These are phyloP conservation scores for Aegilops longissima DNA, from an alignment of 176 grass and related monocot genomes.

Conservation along the genomic window DNA sequence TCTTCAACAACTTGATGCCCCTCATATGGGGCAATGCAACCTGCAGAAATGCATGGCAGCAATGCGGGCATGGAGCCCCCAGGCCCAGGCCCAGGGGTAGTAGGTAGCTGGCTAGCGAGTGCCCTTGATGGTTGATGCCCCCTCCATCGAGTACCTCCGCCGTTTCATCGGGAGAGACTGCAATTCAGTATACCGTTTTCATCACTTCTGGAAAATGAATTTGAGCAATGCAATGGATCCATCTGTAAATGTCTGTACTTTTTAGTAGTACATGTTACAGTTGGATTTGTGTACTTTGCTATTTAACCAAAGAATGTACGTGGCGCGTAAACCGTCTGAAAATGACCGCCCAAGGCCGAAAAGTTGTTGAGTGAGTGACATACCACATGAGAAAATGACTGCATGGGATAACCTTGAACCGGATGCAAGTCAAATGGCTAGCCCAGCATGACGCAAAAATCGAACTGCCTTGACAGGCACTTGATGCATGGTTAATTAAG, in stretches of 20 bases:
- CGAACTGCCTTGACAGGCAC: slow-evolving; percentile 21
- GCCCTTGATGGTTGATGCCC: slow-evolving; percentile 19
- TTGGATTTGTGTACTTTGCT: not conserved
- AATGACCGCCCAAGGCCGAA: not conserved
- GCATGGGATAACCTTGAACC: slow-evolving; percentile 20
- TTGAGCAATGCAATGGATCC: slow-evolving; percentile 20
- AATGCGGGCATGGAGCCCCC: slow-evolving; percentile 30
- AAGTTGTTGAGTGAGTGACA: not conserved
- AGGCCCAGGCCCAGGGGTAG: not conserved
- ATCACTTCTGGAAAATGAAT: slow-evolving; percentile 1
- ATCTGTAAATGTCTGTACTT: not conserved
- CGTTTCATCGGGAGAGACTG: not conserved
- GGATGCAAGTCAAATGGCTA: slow-evolving; percentile 31
- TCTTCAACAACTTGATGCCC: slow-evolving; percentile 50
- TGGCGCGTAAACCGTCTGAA: not conserved
- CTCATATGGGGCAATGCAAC: slow-evolving; percentile 40
- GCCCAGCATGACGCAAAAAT: not conserved
- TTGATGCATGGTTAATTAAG: slow-evolving; percentile 14
- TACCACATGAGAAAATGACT: slow-evolving; percentile 21
- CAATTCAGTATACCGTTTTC: not conserved
- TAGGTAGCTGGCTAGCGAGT: slow-evolving; percentile 27
- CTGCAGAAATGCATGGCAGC: slow-evolving; percentile 43
- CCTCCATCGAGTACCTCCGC: slow-evolving; percentile 9
- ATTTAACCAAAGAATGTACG: not conserved
- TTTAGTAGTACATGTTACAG: slow-evolving; percentile 9